Percentiles rank a stretch among this genome's conserved stretches.
Conservation (phyloP, 2,329 filamentous ascomycete genomes). For the Leptographium procerum region DNA sequence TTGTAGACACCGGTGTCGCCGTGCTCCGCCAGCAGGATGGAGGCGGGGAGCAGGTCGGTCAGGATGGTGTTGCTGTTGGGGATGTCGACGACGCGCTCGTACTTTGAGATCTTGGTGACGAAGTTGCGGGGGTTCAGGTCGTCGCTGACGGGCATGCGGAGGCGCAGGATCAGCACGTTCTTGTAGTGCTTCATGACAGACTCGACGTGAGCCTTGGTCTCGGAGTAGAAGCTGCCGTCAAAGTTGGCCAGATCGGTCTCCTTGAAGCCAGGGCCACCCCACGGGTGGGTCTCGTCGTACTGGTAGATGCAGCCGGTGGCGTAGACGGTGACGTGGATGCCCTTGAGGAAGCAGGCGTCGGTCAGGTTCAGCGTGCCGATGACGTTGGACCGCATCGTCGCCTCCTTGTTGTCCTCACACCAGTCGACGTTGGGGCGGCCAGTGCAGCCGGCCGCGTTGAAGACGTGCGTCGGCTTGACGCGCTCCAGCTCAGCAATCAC, state of each 20-base stretch:
- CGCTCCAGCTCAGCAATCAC: conserved; percentile 45
- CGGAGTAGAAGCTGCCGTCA: conserved; percentile 55
- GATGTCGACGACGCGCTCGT: conserved; percentile 54
- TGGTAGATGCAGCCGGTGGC: conserved; percentile 59
- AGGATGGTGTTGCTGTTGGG: conserved; percentile 60
- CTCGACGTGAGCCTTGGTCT: conserved; percentile 55
- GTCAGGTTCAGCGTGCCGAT: conserved; percentile 53
- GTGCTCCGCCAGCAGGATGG: conserved; percentile 87
- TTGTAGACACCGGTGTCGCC: conserved; percentile 64
- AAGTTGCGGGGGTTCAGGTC: conserved; percentile 57
- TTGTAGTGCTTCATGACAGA: conserved; percentile 51
- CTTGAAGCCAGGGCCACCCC: conserved; percentile 46
- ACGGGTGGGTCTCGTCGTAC: conserved; percentile 49
- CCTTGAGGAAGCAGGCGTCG: conserved; percentile 46
- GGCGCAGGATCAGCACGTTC: conserved; percentile 51
- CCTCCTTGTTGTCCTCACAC: conserved; percentile 59
- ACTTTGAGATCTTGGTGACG: conserved; percentile 57
- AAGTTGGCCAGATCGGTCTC: conserved; percentile 57
- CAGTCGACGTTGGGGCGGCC: conserved; percentile 59
- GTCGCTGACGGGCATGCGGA: conserved; percentile 59
- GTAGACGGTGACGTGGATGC: conserved; percentile 53
- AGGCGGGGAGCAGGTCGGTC: conserved; percentile 50
- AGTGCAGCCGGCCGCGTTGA: conserved; percentile 56
- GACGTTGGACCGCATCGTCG: conserved; percentile 56
- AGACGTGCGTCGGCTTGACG: conserved; percentile 52